Percentiles rank a stretch among this genome's conserved stretches.
These are phyloP conservation scores for Rubroshorea leprosula DNA, from an alignment of 345 rosid genomes.

Conservation along the genomic window DNA sequence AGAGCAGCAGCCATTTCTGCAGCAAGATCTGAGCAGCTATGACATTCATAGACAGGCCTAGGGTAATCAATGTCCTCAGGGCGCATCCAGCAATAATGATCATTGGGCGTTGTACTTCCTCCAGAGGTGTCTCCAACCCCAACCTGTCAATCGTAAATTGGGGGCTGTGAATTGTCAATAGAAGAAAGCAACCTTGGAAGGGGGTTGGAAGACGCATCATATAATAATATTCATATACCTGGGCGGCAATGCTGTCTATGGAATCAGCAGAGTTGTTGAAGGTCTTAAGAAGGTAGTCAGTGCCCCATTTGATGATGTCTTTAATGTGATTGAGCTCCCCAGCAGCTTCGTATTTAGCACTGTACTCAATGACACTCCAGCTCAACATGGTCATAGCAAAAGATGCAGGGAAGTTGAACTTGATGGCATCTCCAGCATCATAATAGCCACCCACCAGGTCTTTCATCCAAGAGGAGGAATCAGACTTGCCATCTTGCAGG, in stretches of 20 bases:
- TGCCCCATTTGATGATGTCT: conserved; percentile 93
- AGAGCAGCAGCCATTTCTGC: conserved; percentile 97
- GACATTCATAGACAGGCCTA: conserved; percentile 64
- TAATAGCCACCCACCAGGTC: conserved; percentile 85
- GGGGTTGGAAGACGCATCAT: no score
- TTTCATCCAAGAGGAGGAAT: conserved; percentile 36
- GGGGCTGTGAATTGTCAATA: conserved; percentile 4
- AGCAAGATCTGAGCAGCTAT: conserved; percentile 85
- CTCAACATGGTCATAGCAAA: conserved; percentile 97
- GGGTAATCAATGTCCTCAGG: conserved; percentile 95
- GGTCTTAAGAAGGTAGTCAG: conserved; percentile 87
- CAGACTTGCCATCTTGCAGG: conserved; percentile 69
- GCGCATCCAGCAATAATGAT: conserved; percentile 97
- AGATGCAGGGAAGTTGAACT: conserved; percentile 80
- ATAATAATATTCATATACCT: no score
- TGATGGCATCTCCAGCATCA: conserved; percentile 96
- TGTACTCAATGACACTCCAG: conserved; percentile 97
- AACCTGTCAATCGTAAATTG: no score
- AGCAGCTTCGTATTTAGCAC: conserved; percentile 82
- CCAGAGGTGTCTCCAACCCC: conserved; percentile 86
- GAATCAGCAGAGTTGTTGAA: conserved; percentile 76
- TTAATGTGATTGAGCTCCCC: conserved; percentile 89
- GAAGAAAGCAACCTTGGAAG: neutral
- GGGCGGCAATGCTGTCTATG: conserved; percentile 51
- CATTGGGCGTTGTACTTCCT: conserved; percentile 64